Evolutionary conservation across 2,329 filamentous ascomycete species (phyloP).

Genomic region (Penicillium occitanis): DNA sequence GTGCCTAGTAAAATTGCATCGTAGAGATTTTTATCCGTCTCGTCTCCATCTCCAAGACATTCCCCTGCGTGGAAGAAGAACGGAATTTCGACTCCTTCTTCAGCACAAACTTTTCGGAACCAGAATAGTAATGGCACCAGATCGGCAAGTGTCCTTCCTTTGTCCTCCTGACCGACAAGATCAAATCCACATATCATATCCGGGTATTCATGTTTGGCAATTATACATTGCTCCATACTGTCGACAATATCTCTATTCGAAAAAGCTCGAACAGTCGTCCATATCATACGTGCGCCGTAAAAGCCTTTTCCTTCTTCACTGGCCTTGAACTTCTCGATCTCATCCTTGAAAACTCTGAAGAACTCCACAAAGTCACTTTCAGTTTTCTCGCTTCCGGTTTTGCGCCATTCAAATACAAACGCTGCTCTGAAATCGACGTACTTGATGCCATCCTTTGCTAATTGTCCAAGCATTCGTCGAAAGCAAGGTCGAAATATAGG

Average conservation of each 20-base stretch:
- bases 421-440: constrained; percentile 81
- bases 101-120: constrained; percentile 82
- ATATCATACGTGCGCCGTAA: constrained; percentile 83
- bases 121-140: constrained; percentile 84
- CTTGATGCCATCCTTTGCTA: constrained; percentile 77
- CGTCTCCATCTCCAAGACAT: constrained; percentile 74
- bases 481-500: constrained; percentile 81
- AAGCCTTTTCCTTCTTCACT: constrained; percentile 71
- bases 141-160: constrained; percentile 71
- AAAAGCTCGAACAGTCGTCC: constrained; percentile 69
- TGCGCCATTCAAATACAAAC: constrained; percentile 70
- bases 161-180: constrained; percentile 82
- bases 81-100: constrained; percentile 76
- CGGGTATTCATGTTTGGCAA: constrained; percentile 75
- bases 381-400: constrained; percentile 61
- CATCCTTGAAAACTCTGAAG: constrained; percentile 72
- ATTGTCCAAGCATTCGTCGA: constrained; percentile 65
- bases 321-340: constrained; percentile 71
- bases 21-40: constrained; percentile 80
- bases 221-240: constrained; percentile 84
- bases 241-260: constrained; percentile 67
- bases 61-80: constrained; percentile 97
- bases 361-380: constrained; percentile 69
- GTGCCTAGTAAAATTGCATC: constrained; percentile 86
- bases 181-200: constrained; percentile 84